These are phyloP conservation scores for Dorcoceras hygrometricum DNA, from an alignment of 257 asterid genomes.

Conservation along the genomic window DNA sequence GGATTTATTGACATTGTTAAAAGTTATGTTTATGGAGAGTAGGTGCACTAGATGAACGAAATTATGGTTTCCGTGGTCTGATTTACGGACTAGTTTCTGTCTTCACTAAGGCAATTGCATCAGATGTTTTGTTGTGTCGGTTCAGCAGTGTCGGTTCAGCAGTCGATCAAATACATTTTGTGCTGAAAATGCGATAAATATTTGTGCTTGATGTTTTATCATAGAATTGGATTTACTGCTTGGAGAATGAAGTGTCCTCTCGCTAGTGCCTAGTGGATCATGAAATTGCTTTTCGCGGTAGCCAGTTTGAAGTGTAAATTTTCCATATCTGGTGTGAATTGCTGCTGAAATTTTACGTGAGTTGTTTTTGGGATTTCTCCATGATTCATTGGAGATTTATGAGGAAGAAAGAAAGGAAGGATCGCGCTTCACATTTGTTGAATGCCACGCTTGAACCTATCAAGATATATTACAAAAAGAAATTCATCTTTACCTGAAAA, in stretches of 20 bases:
- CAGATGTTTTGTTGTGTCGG: background rate
- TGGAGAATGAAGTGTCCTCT: background rate
- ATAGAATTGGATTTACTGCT: too few species aligned
- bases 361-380: background rate
- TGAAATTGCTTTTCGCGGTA: background rate
- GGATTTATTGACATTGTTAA: constrained; percentile 29
- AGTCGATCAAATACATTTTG: background rate
- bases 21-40: background rate
- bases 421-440: too few species aligned
- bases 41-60: background rate
- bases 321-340: constrained; percentile 1
- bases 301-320: background rate
- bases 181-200: background rate
- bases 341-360: background rate
- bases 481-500: constrained; percentile 3
- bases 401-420: background rate
- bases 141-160: background rate
- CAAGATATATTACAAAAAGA: background rate
- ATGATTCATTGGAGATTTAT: background rate
- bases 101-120: background rate
- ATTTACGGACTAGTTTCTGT: background rate
- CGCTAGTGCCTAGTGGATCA: background rate
- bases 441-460: background rate
- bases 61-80: background rate
- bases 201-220: background rate